Evolutionary conservation across 2,329 filamentous ascomycete species (phyloP).

Genomic region (Colletotrichum chrysophilum): DNA sequence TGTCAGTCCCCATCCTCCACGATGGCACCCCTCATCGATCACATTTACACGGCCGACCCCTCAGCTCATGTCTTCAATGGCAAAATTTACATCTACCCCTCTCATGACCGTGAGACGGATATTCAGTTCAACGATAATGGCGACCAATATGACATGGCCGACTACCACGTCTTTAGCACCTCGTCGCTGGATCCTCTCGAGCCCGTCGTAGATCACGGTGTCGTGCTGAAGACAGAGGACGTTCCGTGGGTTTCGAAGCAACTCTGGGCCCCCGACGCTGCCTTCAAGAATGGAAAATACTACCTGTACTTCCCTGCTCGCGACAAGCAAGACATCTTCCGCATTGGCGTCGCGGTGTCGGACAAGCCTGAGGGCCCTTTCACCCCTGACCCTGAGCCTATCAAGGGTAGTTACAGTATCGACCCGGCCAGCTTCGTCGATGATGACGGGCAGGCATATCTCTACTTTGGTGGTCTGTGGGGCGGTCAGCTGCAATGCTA

Average conservation of each 20-base stretch:
- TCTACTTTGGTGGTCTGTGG: slow-evolving; percentile 82
- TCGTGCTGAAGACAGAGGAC: slow-evolving; percentile 68
- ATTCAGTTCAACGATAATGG: slow-evolving; percentile 83
- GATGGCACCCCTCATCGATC: slow-evolving; percentile 70
- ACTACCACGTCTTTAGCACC: slow-evolving; percentile 79
- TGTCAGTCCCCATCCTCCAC: not conserved
- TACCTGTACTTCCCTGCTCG: slow-evolving; percentile 81
- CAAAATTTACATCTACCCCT: slow-evolving; percentile 80
- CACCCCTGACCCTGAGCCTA: slow-evolving; percentile 65
- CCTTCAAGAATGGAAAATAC: slow-evolving; percentile 70
- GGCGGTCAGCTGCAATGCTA: slow-evolving; percentile 83
- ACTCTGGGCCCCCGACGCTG: slow-evolving; percentile 82
- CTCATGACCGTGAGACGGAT: slow-evolving; percentile 78
- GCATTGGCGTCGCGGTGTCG: slow-evolving; percentile 74
- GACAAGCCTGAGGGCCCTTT: slow-evolving; percentile 74
- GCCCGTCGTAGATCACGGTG: slow-evolving; percentile 74
- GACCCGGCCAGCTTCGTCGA: slow-evolving; percentile 81
- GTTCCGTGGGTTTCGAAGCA: slow-evolving; percentile 81
- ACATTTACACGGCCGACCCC: slow-evolving; percentile 81
- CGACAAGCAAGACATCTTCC: slow-evolving; percentile 72
- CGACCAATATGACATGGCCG: slow-evolving; percentile 84
- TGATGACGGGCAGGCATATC: slow-evolving; percentile 40
- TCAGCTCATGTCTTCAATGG: slow-evolving; percentile 81
- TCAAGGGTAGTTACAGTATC: slow-evolving; percentile 75
- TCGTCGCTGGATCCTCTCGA: slow-evolving; percentile 56